These are phyloP conservation scores for Elongisporangium prolatum DNA, from an alignment of 352 stramenopile species.

Conservation along the genomic window DNA sequence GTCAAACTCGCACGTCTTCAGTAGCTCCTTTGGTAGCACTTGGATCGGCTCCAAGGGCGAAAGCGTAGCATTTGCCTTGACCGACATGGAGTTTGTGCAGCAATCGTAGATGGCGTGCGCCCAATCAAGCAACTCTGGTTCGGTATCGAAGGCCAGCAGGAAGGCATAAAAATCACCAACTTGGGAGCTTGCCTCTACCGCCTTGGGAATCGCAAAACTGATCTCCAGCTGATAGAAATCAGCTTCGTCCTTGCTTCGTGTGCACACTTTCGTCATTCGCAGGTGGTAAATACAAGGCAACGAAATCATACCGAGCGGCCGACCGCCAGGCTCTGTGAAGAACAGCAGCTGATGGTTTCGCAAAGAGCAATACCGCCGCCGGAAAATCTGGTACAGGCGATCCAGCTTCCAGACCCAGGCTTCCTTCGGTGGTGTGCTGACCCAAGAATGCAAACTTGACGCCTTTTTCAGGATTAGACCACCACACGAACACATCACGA, in stretches of 20 bases:
- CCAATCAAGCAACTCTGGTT: constrained; percentile 69
- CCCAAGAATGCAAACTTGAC: constrained; percentile 58
- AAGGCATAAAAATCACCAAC: constrained; percentile 79
- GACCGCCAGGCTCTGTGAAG: constrained; percentile 59
- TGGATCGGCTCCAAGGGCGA: constrained; percentile 68
- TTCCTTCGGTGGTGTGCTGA: constrained; percentile 76
- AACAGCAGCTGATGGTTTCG: constrained; percentile 84
- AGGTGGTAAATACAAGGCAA: constrained; percentile 79
- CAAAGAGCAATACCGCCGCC: constrained; percentile 75
- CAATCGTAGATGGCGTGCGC: constrained; percentile 78
- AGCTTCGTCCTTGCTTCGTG: constrained; percentile 48
- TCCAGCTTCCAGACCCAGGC: constrained; percentile 88
- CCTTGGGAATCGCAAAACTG: constrained; percentile 68
- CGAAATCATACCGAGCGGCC: constrained; percentile 70
- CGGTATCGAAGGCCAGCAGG: constrained; percentile 72
- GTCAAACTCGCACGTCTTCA: constrained; percentile 80
- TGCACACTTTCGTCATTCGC: constrained; percentile 77
- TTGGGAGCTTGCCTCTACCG: constrained; percentile 52
- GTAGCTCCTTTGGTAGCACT: constrained; percentile 74
- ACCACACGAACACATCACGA: constrained; percentile 85
- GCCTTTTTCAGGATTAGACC: constrained; percentile 72
- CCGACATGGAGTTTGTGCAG: constrained; percentile 84
- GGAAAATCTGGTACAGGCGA: constrained; percentile 81
- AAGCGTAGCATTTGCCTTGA: constrained; percentile 62
- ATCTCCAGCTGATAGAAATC: constrained; percentile 87